A percentile compares a stretch with the other conserved stretches of the same genome.
Evolutionary conservation across 202 grass and related monocot species (phyloP).

Genomic region (Musa balbisiana): DNA sequence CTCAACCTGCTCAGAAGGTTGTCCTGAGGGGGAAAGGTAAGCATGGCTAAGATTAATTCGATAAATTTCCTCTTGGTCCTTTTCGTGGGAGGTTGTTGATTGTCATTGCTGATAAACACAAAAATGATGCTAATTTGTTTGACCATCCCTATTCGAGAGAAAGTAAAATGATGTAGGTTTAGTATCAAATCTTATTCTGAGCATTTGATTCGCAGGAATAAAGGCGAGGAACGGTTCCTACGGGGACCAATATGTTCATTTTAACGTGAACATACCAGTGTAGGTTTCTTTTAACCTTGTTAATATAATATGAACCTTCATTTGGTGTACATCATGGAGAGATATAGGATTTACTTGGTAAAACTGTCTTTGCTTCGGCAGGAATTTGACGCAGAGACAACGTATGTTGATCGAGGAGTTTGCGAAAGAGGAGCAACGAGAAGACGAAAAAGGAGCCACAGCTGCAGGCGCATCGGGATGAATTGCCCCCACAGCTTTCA

Average conservation of each 20-base stretch:
- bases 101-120: background rate
- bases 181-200: background rate
- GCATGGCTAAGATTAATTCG: background rate
- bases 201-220: constrained; percentile 46
- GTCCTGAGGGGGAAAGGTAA: constrained; percentile 98
- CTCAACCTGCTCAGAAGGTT: constrained; percentile 94
- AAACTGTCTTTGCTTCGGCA: background rate
- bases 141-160: background rate
- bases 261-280: constrained; percentile 76
- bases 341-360: background rate
- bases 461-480: constrained; percentile 1
- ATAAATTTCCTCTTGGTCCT: background rate
- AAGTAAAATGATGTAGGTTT: no score
- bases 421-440: constrained; percentile 2
- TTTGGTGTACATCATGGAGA: background rate
- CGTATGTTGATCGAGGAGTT: constrained; percentile 1
- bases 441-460: background rate
- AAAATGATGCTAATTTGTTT: background rate
- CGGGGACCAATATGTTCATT: constrained; percentile 87
- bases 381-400: constrained; percentile 2
- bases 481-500: background rate
- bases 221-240: constrained; percentile 48
- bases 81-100: background rate
- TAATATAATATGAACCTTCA: background rate
- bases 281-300: constrained; percentile 29